Percentiles rank a stretch among this genome's conserved stretches.
Conservation (phyloP, 2,329 filamentous ascomycete species). For the Hypoxylon sp. region DNA sequence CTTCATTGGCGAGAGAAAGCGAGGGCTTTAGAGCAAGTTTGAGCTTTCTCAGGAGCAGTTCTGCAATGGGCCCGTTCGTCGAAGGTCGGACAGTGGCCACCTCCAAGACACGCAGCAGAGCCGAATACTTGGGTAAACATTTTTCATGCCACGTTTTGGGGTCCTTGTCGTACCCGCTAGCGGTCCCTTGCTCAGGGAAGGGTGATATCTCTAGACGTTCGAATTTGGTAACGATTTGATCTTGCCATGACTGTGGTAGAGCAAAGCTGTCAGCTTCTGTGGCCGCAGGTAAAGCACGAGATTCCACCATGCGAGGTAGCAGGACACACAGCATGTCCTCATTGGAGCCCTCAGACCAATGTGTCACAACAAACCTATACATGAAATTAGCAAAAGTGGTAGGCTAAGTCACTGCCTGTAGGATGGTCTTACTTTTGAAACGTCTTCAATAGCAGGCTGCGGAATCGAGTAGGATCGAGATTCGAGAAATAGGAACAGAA, state of each 20-base stretch:
- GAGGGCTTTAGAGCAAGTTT: conserved; percentile 70
- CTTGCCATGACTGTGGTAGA: conserved; percentile 74
- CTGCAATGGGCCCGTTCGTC: conserved; percentile 70
- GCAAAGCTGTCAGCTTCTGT: conserved; percentile 62
- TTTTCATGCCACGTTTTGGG: conserved; percentile 67
- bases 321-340: conserved; percentile 75
- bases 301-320: conserved; percentile 69
- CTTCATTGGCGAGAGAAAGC: conserved; percentile 64
- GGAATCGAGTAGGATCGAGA: conserved; percentile 76
- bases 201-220: conserved; percentile 69
- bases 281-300: conserved; percentile 61
- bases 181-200: conserved; percentile 68
- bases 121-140: conserved; percentile 73
- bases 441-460: conserved; percentile 77
- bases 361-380: conserved; percentile 73
- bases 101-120: conserved; percentile 69
- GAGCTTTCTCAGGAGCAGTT: conserved; percentile 71
- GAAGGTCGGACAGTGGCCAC: conserved; percentile 70
- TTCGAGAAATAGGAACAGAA: conserved; percentile 86
- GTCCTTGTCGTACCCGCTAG: conserved; percentile 62
- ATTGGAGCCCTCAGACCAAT: conserved; percentile 73
- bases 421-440: conserved; percentile 73
- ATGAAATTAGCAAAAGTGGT: conserved; percentile 37
- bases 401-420: no score
- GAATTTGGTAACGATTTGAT: conserved; percentile 75